Evolutionary conservation across 2,329 filamentous ascomycete genomes (phyloP).

Genomic region (Penicillium hesseltinei): DNA sequence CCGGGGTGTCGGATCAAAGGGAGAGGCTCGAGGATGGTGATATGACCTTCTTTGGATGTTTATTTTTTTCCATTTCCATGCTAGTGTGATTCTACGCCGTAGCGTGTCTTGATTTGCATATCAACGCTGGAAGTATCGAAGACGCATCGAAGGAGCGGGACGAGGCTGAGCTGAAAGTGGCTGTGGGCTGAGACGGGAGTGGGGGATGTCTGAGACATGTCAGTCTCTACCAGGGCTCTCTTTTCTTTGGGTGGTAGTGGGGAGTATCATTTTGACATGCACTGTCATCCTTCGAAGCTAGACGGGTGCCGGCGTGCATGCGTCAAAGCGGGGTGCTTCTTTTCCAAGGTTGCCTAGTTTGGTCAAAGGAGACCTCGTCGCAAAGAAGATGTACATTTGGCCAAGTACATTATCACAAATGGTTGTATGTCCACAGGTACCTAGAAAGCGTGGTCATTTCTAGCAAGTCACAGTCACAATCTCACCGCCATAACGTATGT

Average conservation of each 20-base stretch:
- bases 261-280: constrained; percentile 1
- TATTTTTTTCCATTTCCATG: neutral
- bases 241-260: neutral
- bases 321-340: neutral
- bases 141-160: constrained; percentile 31
- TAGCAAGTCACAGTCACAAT: neutral
- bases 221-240: neutral
- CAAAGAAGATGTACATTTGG: neutral
- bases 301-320: neutral
- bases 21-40: constrained; percentile 18
- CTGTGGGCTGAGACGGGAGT: constrained; percentile 17
- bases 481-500: neutral
- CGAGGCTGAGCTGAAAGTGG: constrained; percentile 20
- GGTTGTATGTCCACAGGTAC: no score
- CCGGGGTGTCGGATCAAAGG: constrained; percentile 16
- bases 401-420: neutral
- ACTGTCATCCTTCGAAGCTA: neutral
- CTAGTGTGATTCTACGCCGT: constrained; percentile 1
- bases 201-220: constrained; percentile 8
- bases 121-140: constrained; percentile 26
- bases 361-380: neutral
- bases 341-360: neutral
- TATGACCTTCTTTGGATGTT: constrained; percentile 14
- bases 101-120: neutral
- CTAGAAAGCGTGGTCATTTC: no score